These are phyloP conservation scores for Marsdenia floribunda DNA, from an alignment of 257 asterid species.

Conservation along the genomic window DNA sequence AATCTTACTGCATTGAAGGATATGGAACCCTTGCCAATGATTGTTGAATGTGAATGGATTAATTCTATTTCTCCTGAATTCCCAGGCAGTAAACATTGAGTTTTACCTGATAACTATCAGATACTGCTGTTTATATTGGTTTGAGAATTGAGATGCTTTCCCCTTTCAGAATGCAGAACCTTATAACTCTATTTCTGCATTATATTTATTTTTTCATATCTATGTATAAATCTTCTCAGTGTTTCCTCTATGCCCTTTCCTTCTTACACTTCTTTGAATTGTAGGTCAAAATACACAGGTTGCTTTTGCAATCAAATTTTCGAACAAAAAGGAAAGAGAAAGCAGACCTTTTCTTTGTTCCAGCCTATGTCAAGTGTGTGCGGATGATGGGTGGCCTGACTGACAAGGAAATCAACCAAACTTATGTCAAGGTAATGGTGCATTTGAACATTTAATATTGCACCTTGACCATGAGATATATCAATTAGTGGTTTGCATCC, in stretches of 20 bases:
- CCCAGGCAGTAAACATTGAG: not conserved
- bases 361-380: conserved; percentile 83
- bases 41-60: not conserved
- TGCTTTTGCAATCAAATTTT: conserved; percentile 64
- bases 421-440: conserved; percentile 67
- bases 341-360: conserved; percentile 89
- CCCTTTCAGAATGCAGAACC: not conserved
- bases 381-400: conserved; percentile 89
- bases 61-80: not conserved
- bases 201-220: not conserved
- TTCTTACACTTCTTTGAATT: conserved; percentile 7
- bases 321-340: conserved; percentile 71
- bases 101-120: not conserved
- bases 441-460: conserved; percentile 9
- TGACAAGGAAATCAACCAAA: conserved; percentile 88
- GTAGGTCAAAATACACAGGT: conserved; percentile 84
- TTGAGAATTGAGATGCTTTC: no score
- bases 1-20: not conserved
- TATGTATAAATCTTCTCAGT: not conserved
- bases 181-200: not conserved
- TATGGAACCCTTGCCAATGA: not conserved
- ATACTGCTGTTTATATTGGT: not conserved
- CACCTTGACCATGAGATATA: not conserved
- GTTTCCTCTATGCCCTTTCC: not conserved
- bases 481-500: not conserved